These are phyloP conservation scores for Amoebophrya sp. DNA, from an alignment of 169 alveolate species.

Conservation along the genomic window DNA sequence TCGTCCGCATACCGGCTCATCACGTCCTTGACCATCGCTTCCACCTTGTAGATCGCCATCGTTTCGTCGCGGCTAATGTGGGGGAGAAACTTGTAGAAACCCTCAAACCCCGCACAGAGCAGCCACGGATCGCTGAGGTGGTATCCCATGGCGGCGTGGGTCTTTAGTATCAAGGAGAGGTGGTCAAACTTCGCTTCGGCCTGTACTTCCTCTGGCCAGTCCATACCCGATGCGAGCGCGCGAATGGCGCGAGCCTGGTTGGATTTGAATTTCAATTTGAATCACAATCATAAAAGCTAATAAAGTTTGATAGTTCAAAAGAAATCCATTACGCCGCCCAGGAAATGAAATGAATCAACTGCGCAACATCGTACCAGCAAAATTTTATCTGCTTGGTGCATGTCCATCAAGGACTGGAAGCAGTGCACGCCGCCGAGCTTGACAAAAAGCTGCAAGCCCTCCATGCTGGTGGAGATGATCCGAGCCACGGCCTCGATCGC, in stretches of 20 bases:
- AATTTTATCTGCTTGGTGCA: background rate
- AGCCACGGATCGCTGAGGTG: slow-evolving; percentile 1
- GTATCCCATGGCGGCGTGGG: background rate
- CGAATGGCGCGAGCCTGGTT: background rate
- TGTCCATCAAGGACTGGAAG: background rate
- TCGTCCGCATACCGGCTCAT: background rate
- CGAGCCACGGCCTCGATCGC: background rate
- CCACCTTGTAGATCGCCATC: background rate
- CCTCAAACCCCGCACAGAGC: slow-evolving; percentile 6
- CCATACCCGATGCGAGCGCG: background rate
- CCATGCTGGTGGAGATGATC: background rate
- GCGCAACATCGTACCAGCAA: background rate
- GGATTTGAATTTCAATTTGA: too few species aligned
- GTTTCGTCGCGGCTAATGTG: background rate
- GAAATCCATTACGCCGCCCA: too few species aligned
- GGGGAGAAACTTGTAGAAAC: slow-evolving; percentile 3
- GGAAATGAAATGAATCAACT: too few species aligned
- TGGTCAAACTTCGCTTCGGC: background rate
- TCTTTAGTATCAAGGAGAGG: background rate
- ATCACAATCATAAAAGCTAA: too few species aligned
- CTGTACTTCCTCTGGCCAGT: background rate
- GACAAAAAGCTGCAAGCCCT: background rate
- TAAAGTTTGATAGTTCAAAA: too few species aligned
- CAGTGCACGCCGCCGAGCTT: background rate
- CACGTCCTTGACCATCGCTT: background rate